These are phyloP conservation scores for Sclerotinia trifoliorum DNA, from an alignment of 2,329 filamentous ascomycete genomes.

Conservation along the genomic window DNA sequence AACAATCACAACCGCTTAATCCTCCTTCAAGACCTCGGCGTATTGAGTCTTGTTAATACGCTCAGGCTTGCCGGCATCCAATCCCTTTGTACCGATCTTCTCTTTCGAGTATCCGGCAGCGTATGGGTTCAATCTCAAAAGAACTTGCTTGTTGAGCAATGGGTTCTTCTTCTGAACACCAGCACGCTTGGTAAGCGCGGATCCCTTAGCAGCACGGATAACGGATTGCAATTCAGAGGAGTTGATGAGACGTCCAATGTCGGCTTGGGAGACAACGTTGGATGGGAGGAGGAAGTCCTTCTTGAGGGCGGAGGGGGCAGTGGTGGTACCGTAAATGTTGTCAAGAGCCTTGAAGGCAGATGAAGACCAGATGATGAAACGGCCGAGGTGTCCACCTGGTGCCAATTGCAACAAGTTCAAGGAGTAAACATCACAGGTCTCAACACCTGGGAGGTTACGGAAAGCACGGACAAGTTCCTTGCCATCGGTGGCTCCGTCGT, in stretches of 20 bases:
- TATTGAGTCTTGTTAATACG: slow-evolving; percentile 39
- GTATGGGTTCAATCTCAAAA: slow-evolving; percentile 98
- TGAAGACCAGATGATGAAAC: slow-evolving; percentile 99
- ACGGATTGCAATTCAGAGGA: slow-evolving; percentile 97
- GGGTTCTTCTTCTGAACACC: slow-evolving; percentile 99
- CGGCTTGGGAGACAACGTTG: slow-evolving; percentile 89
- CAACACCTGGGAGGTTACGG: slow-evolving; percentile 98
- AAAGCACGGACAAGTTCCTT: slow-evolving; percentile 91
- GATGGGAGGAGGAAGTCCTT: slow-evolving; percentile 97
- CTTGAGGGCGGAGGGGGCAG: slow-evolving; percentile 86
- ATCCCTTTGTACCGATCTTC: slow-evolving; percentile 71
- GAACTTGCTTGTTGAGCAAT: slow-evolving; percentile 96
- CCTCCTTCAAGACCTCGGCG: slow-evolving; percentile 49
- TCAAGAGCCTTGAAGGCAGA: slow-evolving; percentile 95
- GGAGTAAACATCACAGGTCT: slow-evolving; percentile 89
- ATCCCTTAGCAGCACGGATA: slow-evolving; percentile 86
- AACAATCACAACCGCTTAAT: slow-evolving; percentile 43
- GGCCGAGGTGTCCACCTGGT: slow-evolving; percentile 96
- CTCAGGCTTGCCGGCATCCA: slow-evolving; percentile 60
- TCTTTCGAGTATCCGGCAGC: slow-evolving; percentile 86
- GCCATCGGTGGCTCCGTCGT: slow-evolving; percentile 92
- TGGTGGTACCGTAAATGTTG: slow-evolving; percentile 93
- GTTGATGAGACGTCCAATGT: slow-evolving; percentile 98
- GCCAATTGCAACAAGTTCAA: slow-evolving; percentile 99
- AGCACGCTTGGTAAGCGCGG: slow-evolving; percentile 83